Evolutionary conservation across 1,139 yeast genomes (phyloP).

Genomic region (Geotrichum klebahnii): DNA sequence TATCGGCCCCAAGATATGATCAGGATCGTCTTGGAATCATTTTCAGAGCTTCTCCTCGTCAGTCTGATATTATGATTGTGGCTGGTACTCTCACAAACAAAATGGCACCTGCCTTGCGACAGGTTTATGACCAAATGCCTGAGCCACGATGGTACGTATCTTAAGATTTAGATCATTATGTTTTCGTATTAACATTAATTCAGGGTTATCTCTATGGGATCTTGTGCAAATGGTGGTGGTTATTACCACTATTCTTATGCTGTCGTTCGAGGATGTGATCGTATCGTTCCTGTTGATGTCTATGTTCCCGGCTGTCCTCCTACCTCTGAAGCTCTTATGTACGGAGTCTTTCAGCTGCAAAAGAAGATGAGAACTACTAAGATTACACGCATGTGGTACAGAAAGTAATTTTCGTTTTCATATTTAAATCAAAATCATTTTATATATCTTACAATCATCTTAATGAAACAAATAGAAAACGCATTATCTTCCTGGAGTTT

Average conservation of each 20-base stretch:
- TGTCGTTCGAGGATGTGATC: conserved; percentile 86
- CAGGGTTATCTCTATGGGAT: too few species aligned
- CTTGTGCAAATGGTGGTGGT: conserved; percentile 93
- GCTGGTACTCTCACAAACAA: conserved; percentile 90
- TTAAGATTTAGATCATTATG: too few species aligned
- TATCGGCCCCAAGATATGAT: conserved; percentile 86
- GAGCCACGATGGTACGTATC: conserved; percentile 64
- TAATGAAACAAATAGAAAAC: too few species aligned
- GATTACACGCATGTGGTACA: conserved; percentile 82
- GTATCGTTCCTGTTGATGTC: conserved; percentile 83
- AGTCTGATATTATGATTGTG: conserved; percentile 88
- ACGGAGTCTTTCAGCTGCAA: conserved; percentile 83
- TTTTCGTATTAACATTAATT: too few species aligned
- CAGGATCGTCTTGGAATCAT: conserved; percentile 90
- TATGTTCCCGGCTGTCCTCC: conserved; percentile 96
- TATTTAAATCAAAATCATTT: too few species aligned
- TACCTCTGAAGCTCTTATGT: conserved; percentile 85
- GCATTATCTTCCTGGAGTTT: too few species aligned
- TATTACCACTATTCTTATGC: conserved; percentile 87
- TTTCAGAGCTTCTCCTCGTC: conserved; percentile 93
- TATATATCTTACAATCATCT: too few species aligned
- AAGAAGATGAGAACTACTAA: conserved; percentile 82
- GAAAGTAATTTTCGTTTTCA: conserved; percentile 54
- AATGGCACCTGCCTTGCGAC: conserved; percentile 92
- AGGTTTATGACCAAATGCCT: conserved; percentile 92